Evolutionary conservation across 1,139 yeast species (phyloP), one percentile per base, ranked within the genome.

Genomic region (Nakaseomyces nivariensis): DNA sequence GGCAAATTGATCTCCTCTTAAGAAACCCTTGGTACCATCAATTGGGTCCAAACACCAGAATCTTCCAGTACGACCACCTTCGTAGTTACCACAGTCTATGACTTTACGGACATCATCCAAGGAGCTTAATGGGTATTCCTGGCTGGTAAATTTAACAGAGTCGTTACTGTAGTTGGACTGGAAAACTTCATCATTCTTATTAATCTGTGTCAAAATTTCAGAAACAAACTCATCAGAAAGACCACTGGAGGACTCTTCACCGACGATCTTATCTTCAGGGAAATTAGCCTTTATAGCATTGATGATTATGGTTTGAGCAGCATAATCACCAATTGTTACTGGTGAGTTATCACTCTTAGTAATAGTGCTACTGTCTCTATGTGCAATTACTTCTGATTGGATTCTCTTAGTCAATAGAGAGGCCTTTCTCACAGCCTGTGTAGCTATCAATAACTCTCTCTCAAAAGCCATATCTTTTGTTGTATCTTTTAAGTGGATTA

Each of bases 1-100:
- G 4, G 98, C 97, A 67, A 88, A 92, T 67, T 92, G 99, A 54
- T 90, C 97, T 42, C 96, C 95, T 63, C 99, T 76, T 52, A 92
- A 72, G 63, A 92, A 92, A 0, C 99, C 99, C 66, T 90, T 90
- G 24, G 99, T 92, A 13, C 99, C 99, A 64, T 92, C 99, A 55
- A 92, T 90, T 34, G 99, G 99, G 64, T 92, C 99, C 61, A 92
- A 71, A 0, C 97, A 96, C 99, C 99, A 92, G 67, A 86, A 81
- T 55, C 97, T 74, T 32, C 96, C 96, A 45, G 68, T 72, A 37
- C 72, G 59, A 3, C 96, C 95, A 49, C 97, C 97, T 53, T 74
- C 63, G 37, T 85, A 85, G 60, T 78, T 76, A 44, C 97, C 97
- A 53, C 74, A 70, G 65, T 90, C 96, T 54, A 92, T 86, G 42